These are phyloP conservation scores for Thalassiosira livingstoniorum DNA, from an alignment of 352 stramenopile genomes.

Conservation along the genomic window DNA sequence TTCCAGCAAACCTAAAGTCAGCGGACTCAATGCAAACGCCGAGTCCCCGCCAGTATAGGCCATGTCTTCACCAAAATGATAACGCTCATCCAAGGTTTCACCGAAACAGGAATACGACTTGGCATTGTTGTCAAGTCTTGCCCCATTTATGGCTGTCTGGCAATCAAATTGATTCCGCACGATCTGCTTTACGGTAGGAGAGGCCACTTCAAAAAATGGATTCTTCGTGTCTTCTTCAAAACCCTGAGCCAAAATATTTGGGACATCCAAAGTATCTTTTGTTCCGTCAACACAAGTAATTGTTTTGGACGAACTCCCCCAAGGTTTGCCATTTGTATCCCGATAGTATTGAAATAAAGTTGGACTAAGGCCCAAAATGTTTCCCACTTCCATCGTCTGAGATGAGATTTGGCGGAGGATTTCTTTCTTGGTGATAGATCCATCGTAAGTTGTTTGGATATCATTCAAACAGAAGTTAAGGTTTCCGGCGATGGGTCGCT, in stretches of 20 bases:
- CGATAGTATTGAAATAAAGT: conserved; percentile 57
- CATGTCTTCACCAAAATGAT: conserved; percentile 60
- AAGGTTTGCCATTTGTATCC: conserved; percentile 47
- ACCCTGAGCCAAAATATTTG: conserved; percentile 54
- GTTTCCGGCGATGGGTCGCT: conserved; percentile 58
- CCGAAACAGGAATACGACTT: conserved; percentile 56
- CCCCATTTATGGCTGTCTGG: conserved; percentile 48
- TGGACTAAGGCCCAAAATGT: conserved; percentile 53
- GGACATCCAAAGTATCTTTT: conserved; percentile 43
- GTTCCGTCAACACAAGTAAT: conserved; percentile 60
- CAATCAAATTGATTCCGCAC: conserved; percentile 63
- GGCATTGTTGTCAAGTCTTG: conserved; percentile 35
- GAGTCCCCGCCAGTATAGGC: conserved; percentile 31
- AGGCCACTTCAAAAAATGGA: conserved; percentile 38
- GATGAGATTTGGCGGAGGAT: conserved; percentile 43
- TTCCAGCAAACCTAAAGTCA: conserved; percentile 62
- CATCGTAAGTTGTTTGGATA: conserved; percentile 34
- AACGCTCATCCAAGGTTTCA: conserved; percentile 52
- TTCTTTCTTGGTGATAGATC: conserved; percentile 49
- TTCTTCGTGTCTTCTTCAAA: conserved; percentile 12
- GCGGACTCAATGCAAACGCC: conserved; percentile 46
- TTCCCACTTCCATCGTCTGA: conserved; percentile 52
- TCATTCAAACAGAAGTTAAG: conserved; percentile 47
- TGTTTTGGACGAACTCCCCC: conserved; percentile 40
- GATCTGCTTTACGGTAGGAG: conserved; percentile 57